Conservation (phyloP, 208 protist species). For the Acanthamoeba sp. region DNA sequence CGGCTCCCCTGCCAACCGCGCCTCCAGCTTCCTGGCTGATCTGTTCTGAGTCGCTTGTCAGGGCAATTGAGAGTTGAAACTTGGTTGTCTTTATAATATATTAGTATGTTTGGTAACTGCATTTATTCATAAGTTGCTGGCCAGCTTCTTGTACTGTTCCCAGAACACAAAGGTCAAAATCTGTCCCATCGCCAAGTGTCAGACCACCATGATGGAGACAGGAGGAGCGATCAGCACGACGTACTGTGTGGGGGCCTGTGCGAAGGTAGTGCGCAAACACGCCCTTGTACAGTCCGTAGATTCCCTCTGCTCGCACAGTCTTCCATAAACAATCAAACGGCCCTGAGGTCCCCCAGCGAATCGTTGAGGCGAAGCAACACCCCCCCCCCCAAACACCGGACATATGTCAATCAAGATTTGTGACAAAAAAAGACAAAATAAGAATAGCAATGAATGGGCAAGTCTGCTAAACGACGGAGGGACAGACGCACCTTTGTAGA, state of each 20-base stretch:
- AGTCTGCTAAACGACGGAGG: not conserved
- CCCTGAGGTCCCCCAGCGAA: not conserved
- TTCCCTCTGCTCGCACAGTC: not conserved
- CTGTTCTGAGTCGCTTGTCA: too few species aligned
- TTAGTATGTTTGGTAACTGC: too few species aligned
- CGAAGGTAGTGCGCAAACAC: conserved; percentile 52
- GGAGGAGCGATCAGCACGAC: not conserved
- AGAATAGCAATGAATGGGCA: not conserved
- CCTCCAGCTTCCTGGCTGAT: too few species aligned
- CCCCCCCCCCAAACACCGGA: too few species aligned
- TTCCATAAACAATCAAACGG: conserved; percentile 50
- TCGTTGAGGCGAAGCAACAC: too few species aligned
- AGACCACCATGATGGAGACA: not conserved
- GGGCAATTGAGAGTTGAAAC: too few species aligned
- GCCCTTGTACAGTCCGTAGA: conserved; percentile 62
- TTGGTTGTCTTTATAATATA: too few species aligned
- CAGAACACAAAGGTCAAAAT: conserved; percentile 39
- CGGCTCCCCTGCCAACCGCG: too few species aligned
- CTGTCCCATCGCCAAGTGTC: not conserved
- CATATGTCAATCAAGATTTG: too few species aligned
- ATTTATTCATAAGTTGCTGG: not conserved
- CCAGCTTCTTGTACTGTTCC: conserved; percentile 48
- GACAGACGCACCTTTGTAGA: conserved; percentile 34
- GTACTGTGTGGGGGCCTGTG: conserved; percentile 44
- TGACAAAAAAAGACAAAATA: not conserved